A percentile compares a stretch with the other conserved stretches of the same genome.
Evolutionary conservation across 768 basidiomycete species (phyloP).

Genomic region (Tephrocybe sp.): DNA sequence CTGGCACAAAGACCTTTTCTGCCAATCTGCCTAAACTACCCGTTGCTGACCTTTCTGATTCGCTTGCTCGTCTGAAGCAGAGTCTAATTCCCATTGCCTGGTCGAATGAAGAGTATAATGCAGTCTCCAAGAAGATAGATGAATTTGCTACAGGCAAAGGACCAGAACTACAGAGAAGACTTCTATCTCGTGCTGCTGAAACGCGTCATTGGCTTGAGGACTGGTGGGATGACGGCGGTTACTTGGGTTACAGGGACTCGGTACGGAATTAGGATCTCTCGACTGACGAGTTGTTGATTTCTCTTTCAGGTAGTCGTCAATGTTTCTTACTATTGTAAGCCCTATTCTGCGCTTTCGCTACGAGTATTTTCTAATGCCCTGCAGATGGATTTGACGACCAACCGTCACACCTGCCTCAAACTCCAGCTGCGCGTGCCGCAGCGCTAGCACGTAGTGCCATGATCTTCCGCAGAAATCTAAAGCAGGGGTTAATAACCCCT

Average conservation of each 20-base stretch:
- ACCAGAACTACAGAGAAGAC: slow-evolving; percentile 57
- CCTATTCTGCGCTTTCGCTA: background rate
- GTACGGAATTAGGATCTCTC: slow-evolving; percentile 36
- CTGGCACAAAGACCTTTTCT: slow-evolving; percentile 58
- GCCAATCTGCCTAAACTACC: slow-evolving; percentile 69
- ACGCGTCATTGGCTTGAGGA: slow-evolving; percentile 83
- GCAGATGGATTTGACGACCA: slow-evolving; percentile 76
- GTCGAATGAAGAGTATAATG: slow-evolving; percentile 52
- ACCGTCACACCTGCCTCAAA: slow-evolving; percentile 57
- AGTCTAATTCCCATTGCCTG: slow-evolving; percentile 74
- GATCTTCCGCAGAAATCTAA: slow-evolving; percentile 69
- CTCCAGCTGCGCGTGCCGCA: slow-evolving; percentile 66
- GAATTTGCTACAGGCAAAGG: slow-evolving; percentile 51
- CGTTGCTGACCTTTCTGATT: slow-evolving; percentile 64
- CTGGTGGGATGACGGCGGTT: slow-evolving; percentile 91
- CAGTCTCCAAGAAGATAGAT: slow-evolving; percentile 62
- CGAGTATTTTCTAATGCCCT: background rate
- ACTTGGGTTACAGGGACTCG: slow-evolving; percentile 84
- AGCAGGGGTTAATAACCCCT: slow-evolving; percentile 60
- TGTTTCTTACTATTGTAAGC: slow-evolving; percentile 90
- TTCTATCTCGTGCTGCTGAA: slow-evolving; percentile 53
- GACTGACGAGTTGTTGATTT: background rate
- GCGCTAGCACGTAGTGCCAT: slow-evolving; percentile 66
- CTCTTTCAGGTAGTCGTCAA: slow-evolving; percentile 68
- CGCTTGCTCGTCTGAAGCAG: slow-evolving; percentile 65